Conservation (phyloP, 805 yeast species). For the Schwanniomyces yamadae region DNA sequence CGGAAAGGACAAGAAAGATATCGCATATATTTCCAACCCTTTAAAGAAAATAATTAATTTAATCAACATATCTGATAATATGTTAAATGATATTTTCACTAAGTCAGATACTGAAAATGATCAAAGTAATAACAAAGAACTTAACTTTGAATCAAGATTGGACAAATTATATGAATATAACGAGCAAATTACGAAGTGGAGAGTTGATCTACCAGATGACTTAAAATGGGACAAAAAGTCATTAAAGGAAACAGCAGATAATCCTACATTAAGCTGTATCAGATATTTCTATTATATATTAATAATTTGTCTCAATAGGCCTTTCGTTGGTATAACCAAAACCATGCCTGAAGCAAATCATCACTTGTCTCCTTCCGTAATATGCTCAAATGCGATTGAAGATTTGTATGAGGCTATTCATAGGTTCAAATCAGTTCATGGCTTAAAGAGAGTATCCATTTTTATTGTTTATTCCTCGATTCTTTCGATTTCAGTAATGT, state of each 20-base stretch:
- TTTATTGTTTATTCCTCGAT: conserved; percentile 49
- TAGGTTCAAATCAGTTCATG: conserved; percentile 38
- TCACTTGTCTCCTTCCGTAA: conserved; percentile 28
- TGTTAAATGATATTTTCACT: conserved; percentile 46
- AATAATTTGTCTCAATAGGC: conserved; percentile 57
- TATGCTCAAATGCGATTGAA: conserved; percentile 40
- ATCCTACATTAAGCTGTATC: conserved; percentile 53
- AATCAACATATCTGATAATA: conserved; percentile 44
- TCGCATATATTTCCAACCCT: conserved; percentile 43
- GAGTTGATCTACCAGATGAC: conserved; percentile 46
- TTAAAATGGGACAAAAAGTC: conserved; percentile 47
- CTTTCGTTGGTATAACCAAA: conserved; percentile 47
- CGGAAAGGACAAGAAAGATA: conserved; percentile 15
- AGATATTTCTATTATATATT: conserved; percentile 59
- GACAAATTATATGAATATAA: conserved; percentile 46
- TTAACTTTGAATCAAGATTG: conserved; percentile 40
- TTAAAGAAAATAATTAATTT: conserved; percentile 42
- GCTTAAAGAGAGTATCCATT: conserved; percentile 42
- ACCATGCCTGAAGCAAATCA: conserved; percentile 10
- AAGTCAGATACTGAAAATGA: conserved; percentile 31
- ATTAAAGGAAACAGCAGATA: conserved; percentile 44
- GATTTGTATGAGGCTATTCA: conserved; percentile 41
- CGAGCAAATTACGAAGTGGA: conserved; percentile 52
- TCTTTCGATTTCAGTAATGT: conserved; percentile 42
- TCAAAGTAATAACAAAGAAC: conserved; percentile 32